A percentile compares a stretch with the other conserved stretches of the same genome.
These are phyloP conservation scores for Syzygium syzygioides DNA, from an alignment of 441 rosid species.

Conservation along the genomic window DNA sequence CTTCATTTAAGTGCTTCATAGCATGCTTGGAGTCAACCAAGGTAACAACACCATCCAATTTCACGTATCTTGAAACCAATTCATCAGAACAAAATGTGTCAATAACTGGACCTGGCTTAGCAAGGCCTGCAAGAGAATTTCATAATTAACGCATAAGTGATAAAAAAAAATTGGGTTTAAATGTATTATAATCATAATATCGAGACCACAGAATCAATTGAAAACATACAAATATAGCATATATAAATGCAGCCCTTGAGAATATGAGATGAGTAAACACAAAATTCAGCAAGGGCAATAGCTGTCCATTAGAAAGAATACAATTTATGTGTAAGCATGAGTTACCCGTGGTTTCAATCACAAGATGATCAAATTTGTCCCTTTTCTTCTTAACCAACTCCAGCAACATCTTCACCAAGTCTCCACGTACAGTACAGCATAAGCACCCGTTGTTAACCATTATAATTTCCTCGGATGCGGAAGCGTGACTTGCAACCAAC, in stretches of 20 bases:
- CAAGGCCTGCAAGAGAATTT: constrained; percentile 45
- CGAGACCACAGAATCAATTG: background rate
- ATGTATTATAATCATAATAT: background rate
- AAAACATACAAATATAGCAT: background rate
- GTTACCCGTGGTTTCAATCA: constrained; percentile 71
- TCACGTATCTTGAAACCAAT: constrained; percentile 44
- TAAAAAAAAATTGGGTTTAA: background rate
- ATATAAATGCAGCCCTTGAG: background rate
- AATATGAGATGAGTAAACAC: background rate
- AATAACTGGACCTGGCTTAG: constrained; percentile 70
- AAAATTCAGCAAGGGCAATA: background rate
- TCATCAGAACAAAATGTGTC: constrained; percentile 70
- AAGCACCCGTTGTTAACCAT: constrained; percentile 78
- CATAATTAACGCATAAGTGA: background rate
- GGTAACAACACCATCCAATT: constrained; percentile 73
- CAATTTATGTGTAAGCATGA: background rate
- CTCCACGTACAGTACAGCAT: constrained; percentile 73
- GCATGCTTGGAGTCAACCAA: constrained; percentile 73
- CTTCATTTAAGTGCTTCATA: constrained; percentile 59
- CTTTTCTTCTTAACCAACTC: constrained; percentile 48
- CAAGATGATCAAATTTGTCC: constrained; percentile 65
- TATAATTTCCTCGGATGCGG: constrained; percentile 52
- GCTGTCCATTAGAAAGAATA: background rate
- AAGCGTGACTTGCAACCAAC: constrained; percentile 68
- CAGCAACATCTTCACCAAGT: constrained; percentile 72